Base-by-base conservation (phyloP, 176 grass and related monocot species). In the Carex kokanica region DNA sequence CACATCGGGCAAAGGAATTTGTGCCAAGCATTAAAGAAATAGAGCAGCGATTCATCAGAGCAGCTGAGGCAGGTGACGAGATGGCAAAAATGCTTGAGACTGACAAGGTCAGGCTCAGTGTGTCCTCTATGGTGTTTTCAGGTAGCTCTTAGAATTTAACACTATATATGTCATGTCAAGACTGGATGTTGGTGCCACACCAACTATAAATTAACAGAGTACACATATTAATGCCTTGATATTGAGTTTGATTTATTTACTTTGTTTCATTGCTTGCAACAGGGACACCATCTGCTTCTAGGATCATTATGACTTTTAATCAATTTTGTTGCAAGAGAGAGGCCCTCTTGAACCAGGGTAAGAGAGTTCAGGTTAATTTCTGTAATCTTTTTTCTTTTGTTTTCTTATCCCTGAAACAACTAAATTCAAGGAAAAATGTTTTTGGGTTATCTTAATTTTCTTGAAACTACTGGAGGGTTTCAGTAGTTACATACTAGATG, bases 1-100 rank as follows among this genome's bases (percentile, higher is more conserved):
- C 96, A 36, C 93, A 95, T 84, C 82, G 96, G 47, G 96, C 93
- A n/a, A 95, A 95, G 85, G 96, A 99, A 85, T 95, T 99, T 77
- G 68, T 95, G 59, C 88, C 91, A 18, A 99, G 96, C 86, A 90
- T 99, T 84, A 95, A 93, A 85, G 96, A 95, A 49, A 93, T 99
- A 67, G 96, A 99, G 78, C 24, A 85, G 17, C 86, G 96, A 25
- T 99, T 99, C 53, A 86, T 86, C 60, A 88, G 93, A 73, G 96
- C 96, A 43, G 87, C 93, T 15, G 93, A 99, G 91, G 93, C 93
- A 60, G 96, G 93, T 27, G 82, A 88, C 70, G 96, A 99, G 54
- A 88, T 93, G 65, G 94, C 96, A 47, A 92, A 85, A 86, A 93
- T 99, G 96, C 93, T 99, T 0, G 96, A 99, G 83, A 99, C 91